Percentiles rank a stretch among this genome's conserved stretches.
Conservation (phyloP, 768 basidiomycete species). For the Mycena floridula region DNA sequence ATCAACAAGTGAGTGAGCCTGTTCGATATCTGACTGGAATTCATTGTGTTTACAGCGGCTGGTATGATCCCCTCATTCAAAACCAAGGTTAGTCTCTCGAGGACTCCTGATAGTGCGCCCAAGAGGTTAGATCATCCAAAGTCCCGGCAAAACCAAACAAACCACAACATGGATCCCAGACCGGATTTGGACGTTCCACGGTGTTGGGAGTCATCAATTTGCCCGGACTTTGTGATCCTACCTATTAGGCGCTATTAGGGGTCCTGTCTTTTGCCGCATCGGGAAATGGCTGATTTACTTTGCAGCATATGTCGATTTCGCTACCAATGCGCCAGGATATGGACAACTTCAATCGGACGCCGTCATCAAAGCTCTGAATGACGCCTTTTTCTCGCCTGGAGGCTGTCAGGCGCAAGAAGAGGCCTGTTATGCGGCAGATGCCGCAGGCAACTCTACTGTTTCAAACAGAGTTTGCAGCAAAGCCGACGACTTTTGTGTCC, state of each 20-base stretch:
- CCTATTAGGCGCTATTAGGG: too few species aligned
- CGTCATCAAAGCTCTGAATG: conserved; percentile 40
- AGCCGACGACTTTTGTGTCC: conserved; percentile 54
- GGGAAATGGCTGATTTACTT: too few species aligned
- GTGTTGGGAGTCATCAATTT: too few species aligned
- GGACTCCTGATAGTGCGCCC: too few species aligned
- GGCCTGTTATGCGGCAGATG: conserved; percentile 52
- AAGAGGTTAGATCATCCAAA: too few species aligned
- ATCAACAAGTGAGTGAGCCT: conserved; percentile 45
- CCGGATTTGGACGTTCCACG: too few species aligned
- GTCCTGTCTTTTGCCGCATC: too few species aligned
- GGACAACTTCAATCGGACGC: conserved; percentile 49
- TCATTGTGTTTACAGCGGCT: conserved; percentile 35
- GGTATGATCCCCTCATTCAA: conserved; percentile 62
- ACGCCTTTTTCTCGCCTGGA: conserved; percentile 36
- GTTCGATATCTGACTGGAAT: background rate
- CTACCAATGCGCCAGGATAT: conserved; percentile 58
- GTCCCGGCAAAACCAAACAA: too few species aligned
- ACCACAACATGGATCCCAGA: too few species aligned
- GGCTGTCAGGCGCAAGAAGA: conserved; percentile 53
- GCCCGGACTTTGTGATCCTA: too few species aligned
- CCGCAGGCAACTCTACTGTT: conserved; percentile 35
- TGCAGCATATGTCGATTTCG: conserved; percentile 58
- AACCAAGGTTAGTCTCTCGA: too few species aligned
- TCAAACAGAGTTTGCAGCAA: conserved; percentile 45